Percentiles rank a stretch among this genome's conserved stretches.
Conservation (phyloP, 2,329 filamentous ascomycete genomes). For the Stachybotrys chlorohalonatus region DNA sequence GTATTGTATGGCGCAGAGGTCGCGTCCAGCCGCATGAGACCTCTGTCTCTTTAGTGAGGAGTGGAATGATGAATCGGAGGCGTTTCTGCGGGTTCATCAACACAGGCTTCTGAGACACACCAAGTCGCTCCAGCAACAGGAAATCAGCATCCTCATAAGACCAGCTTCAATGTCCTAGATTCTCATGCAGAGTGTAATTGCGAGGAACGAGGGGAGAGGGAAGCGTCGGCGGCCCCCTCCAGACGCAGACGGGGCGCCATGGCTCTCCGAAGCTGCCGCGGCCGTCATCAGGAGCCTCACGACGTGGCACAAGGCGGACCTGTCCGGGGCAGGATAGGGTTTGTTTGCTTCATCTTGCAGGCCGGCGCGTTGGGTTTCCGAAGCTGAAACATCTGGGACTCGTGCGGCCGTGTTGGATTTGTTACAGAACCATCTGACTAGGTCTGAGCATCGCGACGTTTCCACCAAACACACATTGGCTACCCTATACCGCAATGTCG, state of each 20-base stretch:
- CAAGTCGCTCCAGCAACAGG: neutral
- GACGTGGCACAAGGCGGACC: too few species aligned
- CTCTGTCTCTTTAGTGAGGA: neutral
- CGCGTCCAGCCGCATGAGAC: neutral
- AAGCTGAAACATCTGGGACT: neutral
- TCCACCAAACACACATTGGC: too few species aligned
- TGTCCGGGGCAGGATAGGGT: neutral
- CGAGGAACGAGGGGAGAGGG: too few species aligned
- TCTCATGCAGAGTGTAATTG: too few species aligned
- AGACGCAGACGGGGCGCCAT: too few species aligned
- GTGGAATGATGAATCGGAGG: neutral
- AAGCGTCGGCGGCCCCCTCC: too few species aligned
- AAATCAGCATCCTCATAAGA: neutral
- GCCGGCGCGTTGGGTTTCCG: neutral
- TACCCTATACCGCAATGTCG: too few species aligned
- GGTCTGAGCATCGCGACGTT: neutral
- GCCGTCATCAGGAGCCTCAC: too few species aligned
- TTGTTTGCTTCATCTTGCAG: neutral
- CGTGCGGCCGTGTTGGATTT: neutral
- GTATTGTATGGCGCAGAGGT: neutral
- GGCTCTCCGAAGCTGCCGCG: too few species aligned
- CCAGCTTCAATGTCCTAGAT: too few species aligned
- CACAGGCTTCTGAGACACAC: neutral
- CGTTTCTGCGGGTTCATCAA: neutral
- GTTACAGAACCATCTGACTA: neutral